A percentile compares a stretch with the other conserved stretches of the same genome.
These are phyloP conservation scores for Aegilops tauschii DNA, from an alignment of 176 grass and related monocot species.

Conservation along the genomic window DNA sequence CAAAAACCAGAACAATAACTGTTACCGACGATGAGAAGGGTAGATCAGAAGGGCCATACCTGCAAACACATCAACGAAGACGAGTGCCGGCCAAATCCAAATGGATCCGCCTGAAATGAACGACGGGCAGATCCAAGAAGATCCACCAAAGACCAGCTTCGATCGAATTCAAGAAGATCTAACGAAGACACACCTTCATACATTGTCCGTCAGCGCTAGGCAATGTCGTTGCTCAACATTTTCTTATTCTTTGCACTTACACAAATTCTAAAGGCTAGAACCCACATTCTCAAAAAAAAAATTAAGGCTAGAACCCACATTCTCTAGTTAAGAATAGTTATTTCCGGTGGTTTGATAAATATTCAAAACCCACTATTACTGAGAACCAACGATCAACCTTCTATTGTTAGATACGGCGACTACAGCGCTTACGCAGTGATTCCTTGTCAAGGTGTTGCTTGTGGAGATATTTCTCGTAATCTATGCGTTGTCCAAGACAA, in stretches of 20 bases:
- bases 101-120: too few relatives aligned
- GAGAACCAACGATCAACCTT: too few relatives aligned
- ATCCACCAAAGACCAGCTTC: too few relatives aligned
- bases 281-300: not conserved
- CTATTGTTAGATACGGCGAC: too few relatives aligned
- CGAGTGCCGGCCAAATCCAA: too few relatives aligned
- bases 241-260: not conserved
- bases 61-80: not conserved
- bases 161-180: not conserved
- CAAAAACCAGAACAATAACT: not conserved
- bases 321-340: not conserved
- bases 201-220: not conserved
- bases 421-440: not conserved
- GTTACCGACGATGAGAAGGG: not conserved
- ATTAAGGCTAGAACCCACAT: not conserved
- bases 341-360: not conserved
- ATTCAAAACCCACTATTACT: not conserved
- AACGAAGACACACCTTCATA: not conserved
- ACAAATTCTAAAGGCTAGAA: not conserved
- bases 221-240: not conserved
- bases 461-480: not conserved
- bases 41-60: not conserved
- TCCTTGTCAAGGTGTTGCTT: not conserved
- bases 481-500: not conserved
- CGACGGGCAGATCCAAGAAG: too few relatives aligned